These are phyloP conservation scores for Boechera retrofracta DNA, from an alignment of 345 rosid species.

Conservation along the genomic window DNA sequence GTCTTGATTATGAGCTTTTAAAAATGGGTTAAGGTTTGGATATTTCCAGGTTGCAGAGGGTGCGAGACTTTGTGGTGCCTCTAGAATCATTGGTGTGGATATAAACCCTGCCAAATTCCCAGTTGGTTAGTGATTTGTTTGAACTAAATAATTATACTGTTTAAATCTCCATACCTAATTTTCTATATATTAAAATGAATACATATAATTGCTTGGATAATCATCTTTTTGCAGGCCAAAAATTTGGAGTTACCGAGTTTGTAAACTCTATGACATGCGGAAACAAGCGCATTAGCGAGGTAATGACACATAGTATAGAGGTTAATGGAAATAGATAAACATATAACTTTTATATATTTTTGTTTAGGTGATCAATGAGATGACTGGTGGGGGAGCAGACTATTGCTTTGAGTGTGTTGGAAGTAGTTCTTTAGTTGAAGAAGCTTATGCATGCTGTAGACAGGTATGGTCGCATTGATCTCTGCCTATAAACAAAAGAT, in stretches of 20 bases:
- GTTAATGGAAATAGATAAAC: neutral
- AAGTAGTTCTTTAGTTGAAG: slow-evolving; percentile 56
- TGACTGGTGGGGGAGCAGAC: slow-evolving; percentile 85
- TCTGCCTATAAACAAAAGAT: neutral
- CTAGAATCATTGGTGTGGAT: slow-evolving; percentile 81
- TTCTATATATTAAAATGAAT: neutral
- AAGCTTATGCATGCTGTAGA: slow-evolving; percentile 76
- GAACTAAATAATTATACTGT: neutral
- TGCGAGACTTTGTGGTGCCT: slow-evolving; percentile 76
- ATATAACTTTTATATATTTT: neutral
- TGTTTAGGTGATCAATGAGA: slow-evolving; percentile 59
- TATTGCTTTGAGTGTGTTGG: slow-evolving; percentile 88
- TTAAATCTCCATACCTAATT: neutral
- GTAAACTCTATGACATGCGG: slow-evolving; percentile 56
- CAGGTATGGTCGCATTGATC: slow-evolving; percentile 49
- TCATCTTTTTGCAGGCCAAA: slow-evolving; percentile 51
- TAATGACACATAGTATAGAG: slow-evolving; percentile 21
- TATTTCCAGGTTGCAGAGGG: slow-evolving; percentile 80
- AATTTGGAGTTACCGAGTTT: slow-evolving; percentile 81
- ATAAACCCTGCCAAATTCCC: slow-evolving; percentile 67
- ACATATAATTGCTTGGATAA: neutral
- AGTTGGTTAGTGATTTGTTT: slow-evolving; percentile 55
- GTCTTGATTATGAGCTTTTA: neutral
- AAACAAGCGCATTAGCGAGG: slow-evolving; percentile 68
- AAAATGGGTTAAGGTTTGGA: slow-evolving; percentile 21